Base-by-base conservation (phyloP, 2,329 filamentous ascomycete genomes). In the Elsinoe arachidis region DNA sequence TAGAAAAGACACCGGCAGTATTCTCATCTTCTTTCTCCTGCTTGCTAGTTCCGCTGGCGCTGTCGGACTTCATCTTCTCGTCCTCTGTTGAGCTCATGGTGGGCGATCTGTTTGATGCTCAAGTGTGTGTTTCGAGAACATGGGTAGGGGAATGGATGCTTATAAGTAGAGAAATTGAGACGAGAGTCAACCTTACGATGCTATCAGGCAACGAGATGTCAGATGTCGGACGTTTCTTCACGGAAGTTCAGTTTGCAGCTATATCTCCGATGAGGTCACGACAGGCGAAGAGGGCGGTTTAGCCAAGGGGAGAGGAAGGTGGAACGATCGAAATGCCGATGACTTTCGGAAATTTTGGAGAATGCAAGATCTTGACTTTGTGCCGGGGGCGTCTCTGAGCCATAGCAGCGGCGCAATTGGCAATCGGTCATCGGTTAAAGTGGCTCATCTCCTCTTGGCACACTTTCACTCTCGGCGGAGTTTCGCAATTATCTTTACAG, bases 231-330 rank as follows among this genome's bases (percentile, higher is more conserved):
- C 41, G 19, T 26, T 26, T 5, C 12, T 15, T 23, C 4, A 2
- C 17, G 41, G 41, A 44, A 5, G 23, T 44, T 23, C 17, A 44
- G 21, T 5, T 12, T 21, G 15, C 10, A 44, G 17, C 19, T 44
- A 44, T 44, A 26, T 44, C 35, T 44, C 41, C 41, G 41, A 44
- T 44, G 41, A 44, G 41, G 41, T 44, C 41, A 44, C 41, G 41
- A 44, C 41, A 14, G 21, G 41, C 23, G 23, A 26, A 6, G 23
- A 6, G 23, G 6, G 21, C 41, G 41, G 15, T 44, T 41, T 41
- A 15, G 38, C 38, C 38, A 41, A 41, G 38, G 15, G 6, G 17
- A 11, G 11, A 23, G 9, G 15, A 5, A 23, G 41, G 15, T 44
- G 41, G 17, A 23, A 17, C 15, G 17, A 44, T 12, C 6, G 5